Conservation (phyloP, 2,329 filamentous ascomycete genomes). For the Ilyonectria destructans region DNA sequence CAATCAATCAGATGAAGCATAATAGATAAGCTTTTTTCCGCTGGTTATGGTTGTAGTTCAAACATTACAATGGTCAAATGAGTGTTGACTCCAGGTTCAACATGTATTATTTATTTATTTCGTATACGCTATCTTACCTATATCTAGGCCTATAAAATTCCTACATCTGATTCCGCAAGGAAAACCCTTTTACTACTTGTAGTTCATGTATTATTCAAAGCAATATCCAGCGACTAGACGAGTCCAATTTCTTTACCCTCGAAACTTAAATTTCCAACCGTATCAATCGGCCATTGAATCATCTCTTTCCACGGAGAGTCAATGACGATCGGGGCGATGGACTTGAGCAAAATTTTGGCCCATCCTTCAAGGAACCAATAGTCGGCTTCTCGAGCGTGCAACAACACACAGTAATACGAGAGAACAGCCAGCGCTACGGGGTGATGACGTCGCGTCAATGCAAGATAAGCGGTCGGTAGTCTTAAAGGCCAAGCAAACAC, state of each 20-base stretch:
- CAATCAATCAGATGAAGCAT: no score
- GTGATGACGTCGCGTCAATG: slow-evolving; percentile 8
- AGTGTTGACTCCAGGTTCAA: no score
- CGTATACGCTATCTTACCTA: no score
- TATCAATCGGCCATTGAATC: slow-evolving; percentile 25
- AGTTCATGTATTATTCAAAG: not conserved
- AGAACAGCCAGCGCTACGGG: slow-evolving; percentile 19
- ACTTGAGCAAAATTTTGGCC: slow-evolving; percentile 10
- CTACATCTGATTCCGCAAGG: no score
- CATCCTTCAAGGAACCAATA: slow-evolving; percentile 30
- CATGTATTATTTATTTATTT: no score
- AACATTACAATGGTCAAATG: no score
- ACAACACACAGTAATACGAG: slow-evolving; percentile 24
- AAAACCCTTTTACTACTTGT: no score
- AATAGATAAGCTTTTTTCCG: no score
- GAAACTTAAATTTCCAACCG: not conserved
- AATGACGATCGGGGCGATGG: not conserved
- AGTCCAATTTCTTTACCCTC: not conserved
- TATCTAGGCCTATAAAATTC: no score
- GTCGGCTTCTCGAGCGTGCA: slow-evolving; percentile 9
- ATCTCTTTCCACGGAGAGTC: slow-evolving; percentile 15
- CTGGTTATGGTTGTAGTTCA: no score
- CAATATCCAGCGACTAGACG: not conserved
- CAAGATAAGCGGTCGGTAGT: slow-evolving; percentile 7
- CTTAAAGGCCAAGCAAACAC: slow-evolving; percentile 28